Conservation (phyloP, 148 eudicot species). For the Pouteria glomerata region DNA sequence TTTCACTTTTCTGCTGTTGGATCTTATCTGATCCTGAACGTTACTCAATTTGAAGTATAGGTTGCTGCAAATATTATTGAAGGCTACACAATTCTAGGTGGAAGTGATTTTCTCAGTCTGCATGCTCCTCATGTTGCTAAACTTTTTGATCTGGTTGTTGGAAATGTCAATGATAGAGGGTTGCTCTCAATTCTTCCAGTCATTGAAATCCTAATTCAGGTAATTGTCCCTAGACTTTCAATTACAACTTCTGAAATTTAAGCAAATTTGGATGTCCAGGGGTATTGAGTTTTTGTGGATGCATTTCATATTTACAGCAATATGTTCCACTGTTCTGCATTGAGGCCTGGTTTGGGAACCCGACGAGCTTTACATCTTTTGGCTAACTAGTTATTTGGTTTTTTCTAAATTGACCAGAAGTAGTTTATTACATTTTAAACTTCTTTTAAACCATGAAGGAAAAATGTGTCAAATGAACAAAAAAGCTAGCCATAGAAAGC, state of each 20-base stretch:
- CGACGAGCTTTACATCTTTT: too few species aligned
- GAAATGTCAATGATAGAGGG: slow-evolving; percentile 82
- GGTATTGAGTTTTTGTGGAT: background rate
- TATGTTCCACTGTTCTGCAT: background rate
- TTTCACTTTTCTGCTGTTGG: background rate
- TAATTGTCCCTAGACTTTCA: slow-evolving; percentile 19
- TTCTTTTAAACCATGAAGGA: too few species aligned
- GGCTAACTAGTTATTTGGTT: too few species aligned
- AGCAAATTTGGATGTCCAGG: background rate
- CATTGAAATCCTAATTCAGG: slow-evolving; percentile 85
- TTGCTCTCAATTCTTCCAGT: slow-evolving; percentile 82
- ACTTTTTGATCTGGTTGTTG: slow-evolving; percentile 81
- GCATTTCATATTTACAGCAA: background rate
- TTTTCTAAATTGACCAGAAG: too few species aligned
- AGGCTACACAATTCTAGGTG: slow-evolving; percentile 81
- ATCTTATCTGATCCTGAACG: background rate
- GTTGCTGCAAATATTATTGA: slow-evolving; percentile 88
- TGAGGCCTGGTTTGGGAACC: too few species aligned
- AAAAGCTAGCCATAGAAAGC: too few species aligned
- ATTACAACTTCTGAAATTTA: background rate
- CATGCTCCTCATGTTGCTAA: slow-evolving; percentile 78
- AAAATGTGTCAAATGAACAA: too few species aligned
- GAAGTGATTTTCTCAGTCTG: slow-evolving; percentile 66
- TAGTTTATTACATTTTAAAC: too few species aligned
- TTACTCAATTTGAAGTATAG: slow-evolving; percentile 35